Evolutionary conservation across 1,284 basidiomycete genomes (phyloP), one percentile per base, ranked within the genome.

Genomic region (Rhizoctonia solani): DNA sequence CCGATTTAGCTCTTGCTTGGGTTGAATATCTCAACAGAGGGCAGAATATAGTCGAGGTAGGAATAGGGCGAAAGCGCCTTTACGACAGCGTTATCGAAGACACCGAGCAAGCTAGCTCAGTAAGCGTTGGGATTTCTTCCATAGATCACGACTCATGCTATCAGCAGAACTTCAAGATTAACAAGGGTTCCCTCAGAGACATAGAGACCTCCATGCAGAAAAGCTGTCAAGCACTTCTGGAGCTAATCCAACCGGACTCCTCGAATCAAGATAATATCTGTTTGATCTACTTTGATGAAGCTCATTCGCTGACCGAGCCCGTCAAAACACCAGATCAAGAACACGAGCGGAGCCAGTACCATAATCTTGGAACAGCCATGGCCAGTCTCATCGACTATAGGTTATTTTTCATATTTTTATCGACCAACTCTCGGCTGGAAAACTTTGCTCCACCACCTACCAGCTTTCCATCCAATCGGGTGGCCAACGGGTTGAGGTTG

Each of bases 361-460:
- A 56, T 29, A 56, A 56, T 41, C 41, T 56, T n/a, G 54, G 54
- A 16, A 46, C 41, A 42, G 34, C 23, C n/a, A 16, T 56, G 39
- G 1, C 54, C 11, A 23, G 4, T 8, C 25, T 56, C 29, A 14
- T 5, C 8, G 11, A 16, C 3, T n/a, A 2, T 14, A 5, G 21
- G 14, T 21, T 46, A 30, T 56, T 56, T n/a, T 56, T 56, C 29
- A 56, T 56, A 30, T 56, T 56, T n/a, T 9, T 56, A 29, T 56
- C 41, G 25, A 46, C 54, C 4, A 46, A 46, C 25, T 46, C 54
- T 3, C 39, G n/a, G 23, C 1, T 46, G 9, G 14, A 30, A 30
- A 13, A 21, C 4, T 56, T 56, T 19, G 54, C 54, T 30, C 54
- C 54, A 4, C 54, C 41, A 8, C 39, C 54, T 2, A 46, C 14